These are phyloP conservation scores for Detonula confervacea DNA, from an alignment of 352 stramenopile species.

Conservation along the genomic window DNA sequence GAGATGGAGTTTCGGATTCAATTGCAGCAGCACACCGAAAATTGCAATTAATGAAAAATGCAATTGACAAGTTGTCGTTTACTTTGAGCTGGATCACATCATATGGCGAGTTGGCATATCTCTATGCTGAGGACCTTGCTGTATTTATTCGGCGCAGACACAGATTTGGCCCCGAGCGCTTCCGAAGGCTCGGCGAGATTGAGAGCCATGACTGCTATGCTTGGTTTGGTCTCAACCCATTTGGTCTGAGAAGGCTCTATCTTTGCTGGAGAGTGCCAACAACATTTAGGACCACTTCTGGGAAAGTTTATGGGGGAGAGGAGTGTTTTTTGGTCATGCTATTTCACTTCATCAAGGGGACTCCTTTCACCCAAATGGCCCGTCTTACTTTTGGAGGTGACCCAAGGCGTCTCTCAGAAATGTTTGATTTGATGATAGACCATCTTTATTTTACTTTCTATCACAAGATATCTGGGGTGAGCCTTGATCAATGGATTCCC, in stretches of 20 bases:
- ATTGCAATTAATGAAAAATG: too few relatives aligned
- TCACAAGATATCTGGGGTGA: constrained; percentile 27
- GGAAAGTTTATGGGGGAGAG: background rate
- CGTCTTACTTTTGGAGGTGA: constrained; percentile 23
- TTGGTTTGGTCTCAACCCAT: background rate
- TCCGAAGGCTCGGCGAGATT: background rate
- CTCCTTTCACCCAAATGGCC: constrained; percentile 15
- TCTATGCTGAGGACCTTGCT: too few relatives aligned
- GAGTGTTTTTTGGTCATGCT: constrained; percentile 20
- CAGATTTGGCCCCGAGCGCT: background rate
- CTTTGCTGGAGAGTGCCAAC: background rate
- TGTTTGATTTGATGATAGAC: constrained; percentile 19
- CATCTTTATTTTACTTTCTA: constrained; percentile 38
- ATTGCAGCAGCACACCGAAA: too few relatives aligned
- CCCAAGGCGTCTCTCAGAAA: constrained; percentile 18
- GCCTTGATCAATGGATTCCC: constrained; percentile 17
- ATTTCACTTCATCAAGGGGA: constrained; percentile 12
- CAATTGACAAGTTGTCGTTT: too few relatives aligned
- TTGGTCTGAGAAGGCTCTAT: background rate
- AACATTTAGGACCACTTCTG: background rate
- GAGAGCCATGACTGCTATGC: background rate
- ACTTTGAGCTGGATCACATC: background rate
- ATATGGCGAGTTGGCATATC: background rate
- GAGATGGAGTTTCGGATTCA: too few relatives aligned
- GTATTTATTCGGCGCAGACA: background rate